Percentiles rank a stretch among this genome's conserved stretches.
These are phyloP conservation scores for Rubus parviflorus DNA, from an alignment of 306 rosid genomes.

Conservation along the genomic window DNA sequence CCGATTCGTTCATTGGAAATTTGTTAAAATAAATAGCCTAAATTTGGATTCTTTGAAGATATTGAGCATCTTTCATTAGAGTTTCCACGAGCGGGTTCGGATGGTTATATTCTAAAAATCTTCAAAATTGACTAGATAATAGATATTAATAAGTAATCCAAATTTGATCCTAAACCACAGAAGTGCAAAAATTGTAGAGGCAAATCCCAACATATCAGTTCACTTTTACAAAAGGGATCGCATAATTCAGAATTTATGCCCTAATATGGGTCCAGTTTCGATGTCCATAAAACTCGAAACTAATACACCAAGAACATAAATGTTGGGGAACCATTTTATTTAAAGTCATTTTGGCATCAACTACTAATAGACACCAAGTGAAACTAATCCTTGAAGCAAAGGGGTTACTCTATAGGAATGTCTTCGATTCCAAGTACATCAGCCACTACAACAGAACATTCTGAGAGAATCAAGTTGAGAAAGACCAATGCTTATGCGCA, in stretches of 20 bases:
- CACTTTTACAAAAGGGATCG: not conserved
- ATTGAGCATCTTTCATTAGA: too few species aligned
- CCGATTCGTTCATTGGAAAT: too few species aligned
- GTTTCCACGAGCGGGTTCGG: too few species aligned
- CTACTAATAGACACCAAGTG: not conserved
- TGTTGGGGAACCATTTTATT: not conserved
- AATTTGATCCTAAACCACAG: not conserved
- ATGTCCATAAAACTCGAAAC: not conserved
- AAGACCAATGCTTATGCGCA: conserved; percentile 37
- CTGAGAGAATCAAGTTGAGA: not conserved
- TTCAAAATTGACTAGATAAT: too few species aligned
- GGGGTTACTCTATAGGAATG: not conserved
- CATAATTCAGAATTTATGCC: not conserved
- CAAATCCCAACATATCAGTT: not conserved
- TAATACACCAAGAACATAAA: not conserved
- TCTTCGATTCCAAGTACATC: not conserved
- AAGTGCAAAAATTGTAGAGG: not conserved
- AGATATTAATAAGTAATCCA: too few species aligned
- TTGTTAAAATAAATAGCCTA: too few species aligned
- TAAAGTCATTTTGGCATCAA: not conserved
- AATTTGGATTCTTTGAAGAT: too few species aligned
- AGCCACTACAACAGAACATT: not conserved
- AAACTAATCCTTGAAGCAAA: not conserved
- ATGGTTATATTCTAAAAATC: too few species aligned
- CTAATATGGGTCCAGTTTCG: not conserved